Base-by-base conservation (phyloP, 148 eudicot species). In the Selenicereus undatus region DNA sequence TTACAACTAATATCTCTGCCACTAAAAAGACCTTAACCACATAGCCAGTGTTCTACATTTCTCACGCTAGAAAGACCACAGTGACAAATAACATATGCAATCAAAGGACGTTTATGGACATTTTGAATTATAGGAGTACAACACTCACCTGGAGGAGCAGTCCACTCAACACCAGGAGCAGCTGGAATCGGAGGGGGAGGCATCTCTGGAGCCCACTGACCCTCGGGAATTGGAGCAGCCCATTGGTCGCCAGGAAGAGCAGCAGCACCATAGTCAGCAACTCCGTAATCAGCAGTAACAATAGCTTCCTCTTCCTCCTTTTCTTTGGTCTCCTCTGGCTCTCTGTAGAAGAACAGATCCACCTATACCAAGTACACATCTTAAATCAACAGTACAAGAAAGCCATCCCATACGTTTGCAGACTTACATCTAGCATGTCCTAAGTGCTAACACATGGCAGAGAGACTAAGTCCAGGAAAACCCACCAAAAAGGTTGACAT, bases 291-390 rank as follows among this genome's bases (percentile, higher is more conserved):
- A 51, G 84, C 86, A 32, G 66, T 82, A 27, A 75, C 89, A 16
- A 85, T 78, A 51, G 80, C 86, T 48, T 85, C 91, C 42, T 91
- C 91, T 21, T 91, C 91, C 56, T 86, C 84, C 74, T 81, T 78
- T 69, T 86, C 88, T 86, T 91, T 90, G 12, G 84, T 14, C 82
- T 90, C 95, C 78, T 91, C 94, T 18, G 94, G 94, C 81, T 91
- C 94, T 78, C 95, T 85, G 82, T 84, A 89, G 85, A 91, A 91
- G 70, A 91, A 91, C 43, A 91, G 80, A 78, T 91, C 95, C 86
- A 73, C 83, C 77, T 22, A 79, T 24, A 14, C 84, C 80, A 78
- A 26, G 35, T 14, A 90, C 93, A 92, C 89, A 76, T 83, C 76
- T 11, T 39, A 35, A 9, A 50, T 32, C 39, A 36, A 36, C 68